These are phyloP conservation scores for Davidsoniella neocaledoniae DNA, from an alignment of 2,329 filamentous ascomycete species.

Conservation along the genomic window DNA sequence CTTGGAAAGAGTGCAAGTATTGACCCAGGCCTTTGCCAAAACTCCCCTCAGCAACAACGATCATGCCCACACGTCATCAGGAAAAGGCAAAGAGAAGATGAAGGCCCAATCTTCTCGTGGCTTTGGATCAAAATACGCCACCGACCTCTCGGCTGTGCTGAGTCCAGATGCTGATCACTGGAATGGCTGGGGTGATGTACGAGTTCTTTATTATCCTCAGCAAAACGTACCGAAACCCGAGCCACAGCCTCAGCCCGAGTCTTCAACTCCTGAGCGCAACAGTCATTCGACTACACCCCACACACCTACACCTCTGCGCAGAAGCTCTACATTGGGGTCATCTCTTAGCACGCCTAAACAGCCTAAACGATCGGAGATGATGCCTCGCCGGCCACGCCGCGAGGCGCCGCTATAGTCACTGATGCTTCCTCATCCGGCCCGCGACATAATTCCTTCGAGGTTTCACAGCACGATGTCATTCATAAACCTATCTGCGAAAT, in stretches of 20 bases:
- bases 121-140: conserved; percentile 47
- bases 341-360: conserved; percentile 1
- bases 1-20: conserved; percentile 65
- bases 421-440: conserved; percentile 18
- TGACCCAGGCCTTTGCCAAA: conserved; percentile 70
- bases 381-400: conserved; percentile 32
- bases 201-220: conserved; percentile 59
- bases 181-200: conserved; percentile 67
- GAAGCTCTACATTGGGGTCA: conserved; percentile 39
- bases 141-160: conserved; percentile 64
- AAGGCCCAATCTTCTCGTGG: conserved; percentile 16
- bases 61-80: conserved; percentile 31
- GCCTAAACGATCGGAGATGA: conserved; percentile 19
- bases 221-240: conserved; percentile 12
- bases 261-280: conserved; percentile 1
- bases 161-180: conserved; percentile 43
- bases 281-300: conserved; percentile 33
- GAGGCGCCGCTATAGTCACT: conserved; percentile 22
- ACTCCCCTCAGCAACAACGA: conserved; percentile 38
- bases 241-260: not conserved
- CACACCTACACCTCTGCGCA: conserved; percentile 61
- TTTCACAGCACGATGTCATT: conserved; percentile 33
- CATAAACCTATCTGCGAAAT: conserved; percentile 39
- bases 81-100: conserved; percentile 63
- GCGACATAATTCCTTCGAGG: conserved; percentile 44